Evolutionary conservation across 2,329 filamentous ascomycete genomes (phyloP).

Genomic region (Aschersonia sp.): DNA sequence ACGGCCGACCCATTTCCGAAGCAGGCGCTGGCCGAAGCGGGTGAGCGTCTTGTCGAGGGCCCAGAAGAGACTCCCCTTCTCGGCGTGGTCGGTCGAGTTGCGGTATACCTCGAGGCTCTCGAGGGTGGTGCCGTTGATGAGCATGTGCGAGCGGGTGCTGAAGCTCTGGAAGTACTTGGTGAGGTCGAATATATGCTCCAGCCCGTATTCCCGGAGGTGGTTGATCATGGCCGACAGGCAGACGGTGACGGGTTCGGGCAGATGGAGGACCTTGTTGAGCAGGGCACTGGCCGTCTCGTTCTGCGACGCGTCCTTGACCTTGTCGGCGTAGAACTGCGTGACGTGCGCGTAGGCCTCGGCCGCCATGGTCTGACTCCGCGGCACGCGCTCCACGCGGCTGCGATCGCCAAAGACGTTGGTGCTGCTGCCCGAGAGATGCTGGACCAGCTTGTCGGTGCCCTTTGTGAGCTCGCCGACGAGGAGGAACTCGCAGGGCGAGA

Average conservation of each 20-base stretch:
- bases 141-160: slow-evolving; percentile 86
- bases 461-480: slow-evolving; percentile 84
- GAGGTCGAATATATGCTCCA: slow-evolving; percentile 89
- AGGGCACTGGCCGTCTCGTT: slow-evolving; percentile 47
- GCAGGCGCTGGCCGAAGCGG: slow-evolving; percentile 70
- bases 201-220: slow-evolving; percentile 78
- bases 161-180: slow-evolving; percentile 97
- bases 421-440: slow-evolving; percentile 77
- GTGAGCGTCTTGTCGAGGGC: slow-evolving; percentile 86
- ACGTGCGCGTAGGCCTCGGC: slow-evolving; percentile 81
- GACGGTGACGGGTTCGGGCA: slow-evolving; percentile 75
- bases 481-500: slow-evolving; percentile 88
- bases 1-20: slow-evolving; percentile 90
- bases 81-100: slow-evolving; percentile 75
- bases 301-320: slow-evolving; percentile 48
- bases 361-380: slow-evolving; percentile 65
- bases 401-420: slow-evolving; percentile 87
- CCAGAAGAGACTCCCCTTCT: slow-evolving; percentile 89
- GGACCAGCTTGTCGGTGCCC: slow-evolving; percentile 81
- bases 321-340: slow-evolving; percentile 81
- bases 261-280: slow-evolving; percentile 71
- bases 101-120: slow-evolving; percentile 92
- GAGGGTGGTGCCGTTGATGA: slow-evolving; percentile 86
- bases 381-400: slow-evolving; percentile 68
- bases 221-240: slow-evolving; percentile 95